Conservation (phyloP, 331 rosid species). For the Rhamnella rubrinervis region DNA sequence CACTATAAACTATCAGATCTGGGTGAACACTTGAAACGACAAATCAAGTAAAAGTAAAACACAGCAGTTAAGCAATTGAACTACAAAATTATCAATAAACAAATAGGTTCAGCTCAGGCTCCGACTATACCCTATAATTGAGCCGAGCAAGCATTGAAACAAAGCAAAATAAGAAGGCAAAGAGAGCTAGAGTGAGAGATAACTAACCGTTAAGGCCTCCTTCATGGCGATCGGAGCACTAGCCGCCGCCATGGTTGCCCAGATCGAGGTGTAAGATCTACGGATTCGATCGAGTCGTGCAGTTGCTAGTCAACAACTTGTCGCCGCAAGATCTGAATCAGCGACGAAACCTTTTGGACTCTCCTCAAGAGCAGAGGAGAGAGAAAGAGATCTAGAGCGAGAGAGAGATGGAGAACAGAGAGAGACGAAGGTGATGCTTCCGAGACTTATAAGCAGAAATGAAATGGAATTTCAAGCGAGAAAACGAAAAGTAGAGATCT, state of each 20-base stretch:
- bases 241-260: constrained; percentile 89
- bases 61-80: constrained; percentile 21
- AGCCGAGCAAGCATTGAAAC: constrained; percentile 14
- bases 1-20: constrained; percentile 51
- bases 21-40: constrained; percentile 10
- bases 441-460: constrained; percentile 37
- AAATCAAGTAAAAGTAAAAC: constrained; percentile 17
- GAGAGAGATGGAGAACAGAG: constrained; percentile 19
- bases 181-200: not conserved
- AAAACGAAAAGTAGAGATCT: constrained; percentile 29
- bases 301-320: constrained; percentile 33
- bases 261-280: constrained; percentile 61
- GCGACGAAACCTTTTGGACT: constrained; percentile 32
- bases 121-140: constrained; percentile 23
- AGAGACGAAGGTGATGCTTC: constrained; percentile 16
- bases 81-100: not conserved
- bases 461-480: constrained; percentile 24
- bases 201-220: constrained; percentile 85
- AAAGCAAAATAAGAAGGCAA: constrained; percentile 3
- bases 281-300: constrained; percentile 29
- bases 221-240: constrained; percentile 99
- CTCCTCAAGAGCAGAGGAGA: constrained; percentile 30
- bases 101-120: constrained; percentile 11
- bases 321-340: constrained; percentile 62
- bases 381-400: constrained; percentile 41